Evolutionary conservation across 2,329 filamentous ascomycete species (phyloP).

Genomic region (Xylaria sp.): DNA sequence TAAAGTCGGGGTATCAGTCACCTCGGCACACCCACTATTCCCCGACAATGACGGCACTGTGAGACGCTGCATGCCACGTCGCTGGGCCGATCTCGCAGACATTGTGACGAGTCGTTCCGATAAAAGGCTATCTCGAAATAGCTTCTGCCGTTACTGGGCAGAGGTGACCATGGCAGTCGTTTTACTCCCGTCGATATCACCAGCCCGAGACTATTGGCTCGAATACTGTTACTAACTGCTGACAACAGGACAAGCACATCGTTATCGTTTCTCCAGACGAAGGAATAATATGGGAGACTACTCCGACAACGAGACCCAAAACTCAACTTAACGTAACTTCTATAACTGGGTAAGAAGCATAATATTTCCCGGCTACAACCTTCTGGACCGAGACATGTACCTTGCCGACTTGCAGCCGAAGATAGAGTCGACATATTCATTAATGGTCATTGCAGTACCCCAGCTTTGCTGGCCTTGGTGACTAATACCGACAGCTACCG

Average conservation of each 20-base stretch:
- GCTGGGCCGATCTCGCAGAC: constrained; percentile 27
- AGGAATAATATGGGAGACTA: constrained; percentile 1
- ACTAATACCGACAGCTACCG: constrained; percentile 8
- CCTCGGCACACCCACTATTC: constrained; percentile 15
- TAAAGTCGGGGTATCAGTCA: constrained; percentile 15
- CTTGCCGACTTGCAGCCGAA: constrained; percentile 13
- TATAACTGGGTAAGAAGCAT: background rate
- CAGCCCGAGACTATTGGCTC: background rate
- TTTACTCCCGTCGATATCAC: constrained; percentile 1
- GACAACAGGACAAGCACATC: constrained; percentile 6
- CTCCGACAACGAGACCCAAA: background rate
- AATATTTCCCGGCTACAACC: background rate
- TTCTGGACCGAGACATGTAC: background rate
- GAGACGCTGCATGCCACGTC: constrained; percentile 22
- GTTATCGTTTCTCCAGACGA: background rate
- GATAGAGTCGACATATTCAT: constrained; percentile 5
- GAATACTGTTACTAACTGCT: background rate
- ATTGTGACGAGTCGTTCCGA: constrained; percentile 21
- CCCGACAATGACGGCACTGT: constrained; percentile 11
- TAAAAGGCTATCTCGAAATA: constrained; percentile 6
- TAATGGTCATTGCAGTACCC: background rate
- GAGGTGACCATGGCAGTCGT: background rate
- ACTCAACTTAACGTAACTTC: background rate
- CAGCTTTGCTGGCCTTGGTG: constrained; percentile 3
- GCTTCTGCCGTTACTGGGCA: background rate